Evolutionary conservation across 495 filamentous ascomycete species (phyloP).

Genomic region (Aspergillus olivimuriae): DNA sequence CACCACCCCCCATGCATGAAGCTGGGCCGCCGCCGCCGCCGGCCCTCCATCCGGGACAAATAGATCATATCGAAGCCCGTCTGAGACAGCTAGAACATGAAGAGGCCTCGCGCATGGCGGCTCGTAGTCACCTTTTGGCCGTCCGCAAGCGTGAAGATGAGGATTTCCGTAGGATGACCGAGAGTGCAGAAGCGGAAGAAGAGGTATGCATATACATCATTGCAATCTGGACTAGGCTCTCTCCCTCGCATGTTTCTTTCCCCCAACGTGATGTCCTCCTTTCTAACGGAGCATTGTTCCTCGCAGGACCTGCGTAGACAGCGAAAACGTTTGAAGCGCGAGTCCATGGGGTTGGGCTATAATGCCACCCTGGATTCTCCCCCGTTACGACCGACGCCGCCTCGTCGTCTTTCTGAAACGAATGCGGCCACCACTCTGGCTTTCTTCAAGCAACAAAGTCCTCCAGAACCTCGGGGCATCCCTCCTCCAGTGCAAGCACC

Average conservation of each 20-base stretch:
- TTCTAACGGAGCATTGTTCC: slow-evolving; percentile 4
- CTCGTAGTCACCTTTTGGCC: slow-evolving; percentile 37
- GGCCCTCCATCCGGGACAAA: slow-evolving; percentile 20
- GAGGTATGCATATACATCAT: slow-evolving; percentile 30
- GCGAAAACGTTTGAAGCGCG: slow-evolving; percentile 40
- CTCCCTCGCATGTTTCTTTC: background rate
- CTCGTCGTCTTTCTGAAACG: slow-evolving; percentile 41
- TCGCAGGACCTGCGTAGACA: slow-evolving; percentile 40
- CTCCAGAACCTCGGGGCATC: slow-evolving; percentile 38
- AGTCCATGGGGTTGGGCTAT: slow-evolving; percentile 40
- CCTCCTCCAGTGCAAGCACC: slow-evolving; percentile 28
- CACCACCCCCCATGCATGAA: slow-evolving; percentile 31
- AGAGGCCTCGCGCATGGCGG: slow-evolving; percentile 38
- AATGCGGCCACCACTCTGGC: slow-evolving; percentile 46
- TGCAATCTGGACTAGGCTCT: too few species aligned
- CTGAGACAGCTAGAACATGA: slow-evolving; percentile 43
- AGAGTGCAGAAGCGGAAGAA: slow-evolving; percentile 41
- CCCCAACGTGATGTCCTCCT: slow-evolving; percentile 4
- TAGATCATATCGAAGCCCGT: slow-evolving; percentile 41
- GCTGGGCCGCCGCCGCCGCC: slow-evolving; percentile 27
- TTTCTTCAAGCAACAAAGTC: slow-evolving; percentile 46
- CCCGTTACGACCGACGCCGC: slow-evolving; percentile 36
- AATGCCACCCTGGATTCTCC: slow-evolving; percentile 35
- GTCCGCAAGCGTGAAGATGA: slow-evolving; percentile 45
- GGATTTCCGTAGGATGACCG: slow-evolving; percentile 42